These are phyloP conservation scores for Neophaeococcomyces mojaviensis DNA, from an alignment of 2,329 filamentous ascomycete genomes.

Conservation along the genomic window DNA sequence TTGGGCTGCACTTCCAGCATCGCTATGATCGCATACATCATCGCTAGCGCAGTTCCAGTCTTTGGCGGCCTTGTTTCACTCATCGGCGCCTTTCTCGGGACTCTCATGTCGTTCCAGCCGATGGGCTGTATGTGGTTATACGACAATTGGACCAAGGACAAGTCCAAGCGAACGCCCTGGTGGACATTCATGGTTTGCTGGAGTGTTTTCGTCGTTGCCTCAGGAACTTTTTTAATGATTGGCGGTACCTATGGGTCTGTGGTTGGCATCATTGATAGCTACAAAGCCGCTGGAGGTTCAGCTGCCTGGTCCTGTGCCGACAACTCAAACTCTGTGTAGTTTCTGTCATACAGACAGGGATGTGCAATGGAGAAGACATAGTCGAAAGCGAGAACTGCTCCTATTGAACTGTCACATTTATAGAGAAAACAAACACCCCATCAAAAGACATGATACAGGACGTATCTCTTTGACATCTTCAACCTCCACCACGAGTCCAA, in stretches of 20 bases:
- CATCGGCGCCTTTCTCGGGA: conserved; percentile 57
- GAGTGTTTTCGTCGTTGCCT: conserved; percentile 36
- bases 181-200: conserved; percentile 32
- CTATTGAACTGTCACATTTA: too few species aligned
- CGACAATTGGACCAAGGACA: conserved; percentile 37
- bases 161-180: conserved; percentile 29
- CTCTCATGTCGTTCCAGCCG: conserved; percentile 42
- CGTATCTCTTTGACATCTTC: too few species aligned
- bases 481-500: too few species aligned
- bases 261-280: conserved; percentile 22
- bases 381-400: too few species aligned
- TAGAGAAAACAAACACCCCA: too few species aligned
- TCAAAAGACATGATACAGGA: too few species aligned
- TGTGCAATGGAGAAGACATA: too few species aligned
- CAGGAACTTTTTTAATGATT: conserved; percentile 41
- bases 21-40: conserved; percentile 58
- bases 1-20: conserved; percentile 46
- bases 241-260: conserved; percentile 39
- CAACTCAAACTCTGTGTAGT: conserved; percentile 12
- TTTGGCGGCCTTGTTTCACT: conserved; percentile 62
- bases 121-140: conserved; percentile 47
- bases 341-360: too few species aligned
- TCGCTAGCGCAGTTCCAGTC: conserved; percentile 61
- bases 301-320: conserved; percentile 12
- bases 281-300: conserved; percentile 9